These are phyloP conservation scores for Botryotinia globosa DNA, from an alignment of 2,329 filamentous ascomycete species.

Conservation along the genomic window DNA sequence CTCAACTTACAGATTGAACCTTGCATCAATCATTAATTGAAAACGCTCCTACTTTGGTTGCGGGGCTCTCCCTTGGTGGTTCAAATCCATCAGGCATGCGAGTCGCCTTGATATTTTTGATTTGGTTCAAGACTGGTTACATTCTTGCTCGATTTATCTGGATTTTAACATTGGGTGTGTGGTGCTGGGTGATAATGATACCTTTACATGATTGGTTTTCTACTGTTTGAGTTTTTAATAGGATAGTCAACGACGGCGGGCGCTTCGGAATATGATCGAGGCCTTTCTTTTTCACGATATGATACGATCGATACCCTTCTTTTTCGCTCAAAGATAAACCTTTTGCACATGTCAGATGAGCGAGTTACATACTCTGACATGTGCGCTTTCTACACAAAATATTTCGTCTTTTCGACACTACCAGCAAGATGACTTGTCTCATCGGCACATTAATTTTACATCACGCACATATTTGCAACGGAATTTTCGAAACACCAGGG, in stretches of 20 bases:
- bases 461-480: not conserved
- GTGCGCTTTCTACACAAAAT: not conserved
- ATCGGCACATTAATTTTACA: slow-evolving; percentile 7
- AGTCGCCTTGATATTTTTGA: not conserved
- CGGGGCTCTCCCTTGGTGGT: slow-evolving; percentile 16
- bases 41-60: slow-evolving; percentile 21
- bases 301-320: not conserved
- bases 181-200: not conserved
- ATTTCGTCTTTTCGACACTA: not conserved
- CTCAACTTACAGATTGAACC: not conserved
- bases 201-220: not conserved
- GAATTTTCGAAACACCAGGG: not conserved
- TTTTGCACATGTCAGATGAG: not conserved
- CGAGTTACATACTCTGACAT: not conserved
- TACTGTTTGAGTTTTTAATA: not conserved
- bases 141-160: not conserved
- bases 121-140: slow-evolving; percentile 3
- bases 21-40: not conserved
- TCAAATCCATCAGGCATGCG: slow-evolving; percentile 18
- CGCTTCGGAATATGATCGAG: not conserved
- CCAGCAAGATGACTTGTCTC: not conserved
- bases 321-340: not conserved
- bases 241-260: not conserved
- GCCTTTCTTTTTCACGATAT: not conserved
- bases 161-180: not conserved